Conservation (phyloP, 2,329 filamentous ascomycete genomes). For the Didymosphaeria variabile region DNA sequence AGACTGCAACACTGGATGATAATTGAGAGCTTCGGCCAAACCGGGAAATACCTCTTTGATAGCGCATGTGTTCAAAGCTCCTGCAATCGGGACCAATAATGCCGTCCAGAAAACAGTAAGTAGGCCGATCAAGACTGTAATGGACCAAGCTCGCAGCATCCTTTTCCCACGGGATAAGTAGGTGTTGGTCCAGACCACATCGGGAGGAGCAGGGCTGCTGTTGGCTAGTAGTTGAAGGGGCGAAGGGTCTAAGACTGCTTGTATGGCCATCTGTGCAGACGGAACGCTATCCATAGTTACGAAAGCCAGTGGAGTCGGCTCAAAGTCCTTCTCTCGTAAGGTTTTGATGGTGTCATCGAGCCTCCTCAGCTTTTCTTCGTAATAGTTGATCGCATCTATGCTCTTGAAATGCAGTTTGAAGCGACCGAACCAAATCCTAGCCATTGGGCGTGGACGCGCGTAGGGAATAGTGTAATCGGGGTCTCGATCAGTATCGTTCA, state of each 20-base stretch:
- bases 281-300: conserved; percentile 98
- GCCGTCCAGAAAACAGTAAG: conserved; percentile 90
- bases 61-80: conserved; percentile 80
- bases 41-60: conserved; percentile 77
- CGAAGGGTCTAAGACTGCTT: conserved; percentile 90
- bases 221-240: conserved; percentile 87
- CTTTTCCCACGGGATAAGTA: conserved; percentile 80
- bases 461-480: conserved; percentile 55
- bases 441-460: conserved; percentile 67
- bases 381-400: conserved; percentile 94
- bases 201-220: conserved; percentile 84
- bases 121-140: conserved; percentile 83
- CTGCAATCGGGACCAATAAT: conserved; percentile 80
- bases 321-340: conserved; percentile 78
- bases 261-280: conserved; percentile 91
- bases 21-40: conserved; percentile 72
- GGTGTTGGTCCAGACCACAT: conserved; percentile 95
- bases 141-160: conserved; percentile 80
- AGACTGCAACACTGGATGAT: conserved; percentile 75
- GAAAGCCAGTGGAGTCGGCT: conserved; percentile 85
- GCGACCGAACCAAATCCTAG: conserved; percentile 80
- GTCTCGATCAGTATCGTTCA: conserved; percentile 58
- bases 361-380: conserved; percentile 81
- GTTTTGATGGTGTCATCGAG: conserved; percentile 77
- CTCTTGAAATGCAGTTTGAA: conserved; percentile 75